Base-by-base conservation (phyloP, 768 basidiomycete genomes). In the Lactarius psammicola region DNA sequence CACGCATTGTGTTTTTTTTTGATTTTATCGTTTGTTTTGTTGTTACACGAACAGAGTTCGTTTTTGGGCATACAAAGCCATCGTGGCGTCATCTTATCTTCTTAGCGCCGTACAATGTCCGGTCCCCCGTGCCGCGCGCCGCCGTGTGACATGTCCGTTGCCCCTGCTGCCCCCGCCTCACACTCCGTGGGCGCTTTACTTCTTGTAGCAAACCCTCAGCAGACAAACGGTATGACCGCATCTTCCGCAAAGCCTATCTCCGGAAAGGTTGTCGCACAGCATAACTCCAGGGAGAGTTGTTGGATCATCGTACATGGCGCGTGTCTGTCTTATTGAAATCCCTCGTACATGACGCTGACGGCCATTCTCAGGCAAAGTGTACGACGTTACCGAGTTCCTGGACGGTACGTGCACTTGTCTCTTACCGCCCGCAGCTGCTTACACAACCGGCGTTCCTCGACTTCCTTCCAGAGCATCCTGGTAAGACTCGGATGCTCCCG, bases 361-460 rank as follows among this genome's bases (percentile, higher is more conserved):
- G 13, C 49, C 49, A 20, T 36, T 8, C 26, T n/a, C 60, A 78
- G 76, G 76, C 28, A 74, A 79, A 28, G 80, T 80, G 2, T 81
- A 81, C 69, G 80, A 81, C 63, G 79, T 80, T 7, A 79, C 79
- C 0, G 80, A 78, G 9, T 80, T 80, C 69, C 64, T 80, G 55
- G 73, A 74, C 53, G 75, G 77, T 76, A 46, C 63, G 73, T 57
- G 9, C n/a, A 40, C 33, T 31, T 20, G 0, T n/a, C 13, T 61
- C 40, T 18, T n/a, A 64, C 49, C 51, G 23, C n/a, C 11, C 7
- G 46, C 26, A 4, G 15, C 40, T 15, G 13, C 44, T 17, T 28
- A 49, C 5, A 40, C 46, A 17, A 20, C 13, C n/a, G 31, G 5
- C n/a, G 3, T 6, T 40, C 11, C 8, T 3, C 42, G 17, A 2